Percentiles rank a stretch among this genome's conserved stretches.
Conservation (phyloP, 306 rosid species). For the barrel medic (Medicago truncatula) region DNA sequence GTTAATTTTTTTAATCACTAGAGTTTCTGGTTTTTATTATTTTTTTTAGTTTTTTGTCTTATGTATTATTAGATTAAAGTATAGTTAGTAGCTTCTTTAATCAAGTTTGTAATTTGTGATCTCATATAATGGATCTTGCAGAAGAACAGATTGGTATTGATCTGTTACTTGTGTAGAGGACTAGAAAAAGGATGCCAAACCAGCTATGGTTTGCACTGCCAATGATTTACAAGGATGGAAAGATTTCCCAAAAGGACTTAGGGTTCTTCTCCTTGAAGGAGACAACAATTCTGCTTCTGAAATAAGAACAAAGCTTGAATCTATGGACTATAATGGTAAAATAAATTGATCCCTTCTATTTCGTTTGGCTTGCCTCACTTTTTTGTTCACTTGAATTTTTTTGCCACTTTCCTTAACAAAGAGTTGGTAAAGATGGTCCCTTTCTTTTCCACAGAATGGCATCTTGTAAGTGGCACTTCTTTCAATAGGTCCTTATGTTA, state of each 20-base stretch:
- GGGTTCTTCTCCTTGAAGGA: constrained; percentile 89
- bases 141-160: constrained; percentile 42
- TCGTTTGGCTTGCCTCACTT: constrained; percentile 24
- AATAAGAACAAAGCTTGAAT: constrained; percentile 77
- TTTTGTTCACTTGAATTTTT: constrained; percentile 39
- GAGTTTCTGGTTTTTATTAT: constrained; percentile 18
- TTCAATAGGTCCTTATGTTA: constrained; percentile 33
- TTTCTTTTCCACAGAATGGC: constrained; percentile 35
- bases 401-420: constrained; percentile 42
- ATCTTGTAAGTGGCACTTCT: constrained; percentile 46
- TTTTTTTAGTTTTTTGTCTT: not conserved
- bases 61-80: constrained; percentile 17
- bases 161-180: constrained; percentile 42
- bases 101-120: constrained; percentile 42
- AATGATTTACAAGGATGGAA: constrained; percentile 92
- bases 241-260: constrained; percentile 94
- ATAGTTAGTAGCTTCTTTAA: constrained; percentile 29
- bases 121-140: constrained; percentile 60
- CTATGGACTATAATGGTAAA: constrained; percentile 88
- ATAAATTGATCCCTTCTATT: constrained; percentile 28
- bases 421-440: constrained; percentile 56
- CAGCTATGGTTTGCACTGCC: constrained; percentile 99
- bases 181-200: constrained; percentile 78
- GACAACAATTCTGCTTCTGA: constrained; percentile 75
- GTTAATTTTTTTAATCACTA: constrained; percentile 24